phyloP scores from a whole-genome alignment of 768 basidiomycete species.

The Phaffia australis region DNA sequence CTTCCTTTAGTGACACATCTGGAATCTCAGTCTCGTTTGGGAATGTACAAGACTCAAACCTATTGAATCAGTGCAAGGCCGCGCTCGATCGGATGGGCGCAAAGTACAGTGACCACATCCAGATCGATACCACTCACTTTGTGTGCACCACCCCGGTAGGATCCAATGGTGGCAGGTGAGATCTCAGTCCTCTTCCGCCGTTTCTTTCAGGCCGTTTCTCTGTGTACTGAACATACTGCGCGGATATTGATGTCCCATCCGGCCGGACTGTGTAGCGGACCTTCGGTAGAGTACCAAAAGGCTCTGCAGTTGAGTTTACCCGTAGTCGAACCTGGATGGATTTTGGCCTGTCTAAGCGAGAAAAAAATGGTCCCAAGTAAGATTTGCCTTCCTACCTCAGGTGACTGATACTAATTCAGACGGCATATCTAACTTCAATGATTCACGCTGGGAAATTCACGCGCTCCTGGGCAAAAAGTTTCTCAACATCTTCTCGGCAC shows the following conservation, averaged over 20 bases:
- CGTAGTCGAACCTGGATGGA: slow-evolving; percentile 88
- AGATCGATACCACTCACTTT: slow-evolving; percentile 97
- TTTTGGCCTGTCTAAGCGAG: slow-evolving; percentile 75
- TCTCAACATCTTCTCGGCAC: slow-evolving; percentile 26
- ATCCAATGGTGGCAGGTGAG: slow-evolving; percentile 39
- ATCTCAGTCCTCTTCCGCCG: background rate
- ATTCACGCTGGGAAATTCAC: background rate
- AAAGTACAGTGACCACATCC: slow-evolving; percentile 81
- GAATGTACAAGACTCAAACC: slow-evolving; percentile 59
- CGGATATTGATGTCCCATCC: background rate
- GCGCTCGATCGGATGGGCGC: slow-evolving; percentile 78
- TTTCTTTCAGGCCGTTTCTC: background rate
- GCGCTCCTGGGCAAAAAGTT: background rate
- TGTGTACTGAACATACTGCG: background rate
- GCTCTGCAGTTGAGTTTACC: slow-evolving; percentile 88
- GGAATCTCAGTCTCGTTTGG: slow-evolving; percentile 94
- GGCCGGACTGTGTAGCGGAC: slow-evolving; percentile 44
- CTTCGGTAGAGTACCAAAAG: slow-evolving; percentile 85
- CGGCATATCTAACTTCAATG: background rate
- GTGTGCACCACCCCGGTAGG: slow-evolving; percentile 81
- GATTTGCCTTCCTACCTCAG: slow-evolving; percentile 29
- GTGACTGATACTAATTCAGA: background rate
- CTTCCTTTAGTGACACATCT: slow-evolving; percentile 58
- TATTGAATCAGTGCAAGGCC: slow-evolving; percentile 69
- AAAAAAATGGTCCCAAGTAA: slow-evolving; percentile 49